Evolutionary conservation across 2,329 filamentous ascomycete genomes (phyloP).

Genomic region (Colletotrichum echinochloae): DNA sequence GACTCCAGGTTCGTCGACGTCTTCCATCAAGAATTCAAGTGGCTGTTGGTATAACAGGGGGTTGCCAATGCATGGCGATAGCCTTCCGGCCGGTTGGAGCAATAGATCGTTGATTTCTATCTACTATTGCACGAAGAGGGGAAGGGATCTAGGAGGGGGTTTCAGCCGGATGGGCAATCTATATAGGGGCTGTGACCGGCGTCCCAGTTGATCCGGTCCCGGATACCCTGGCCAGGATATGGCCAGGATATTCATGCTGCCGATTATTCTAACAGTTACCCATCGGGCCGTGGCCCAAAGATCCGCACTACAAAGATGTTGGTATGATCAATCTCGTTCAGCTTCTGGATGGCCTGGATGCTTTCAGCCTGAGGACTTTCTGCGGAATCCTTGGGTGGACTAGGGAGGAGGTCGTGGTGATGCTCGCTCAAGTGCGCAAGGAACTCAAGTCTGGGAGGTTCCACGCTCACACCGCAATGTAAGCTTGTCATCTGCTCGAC

Average conservation of each 20-base stretch:
- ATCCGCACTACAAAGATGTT: constrained; percentile 47
- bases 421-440: constrained; percentile 46
- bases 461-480: constrained; percentile 45
- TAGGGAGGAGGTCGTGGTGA: constrained; percentile 44
- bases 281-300: constrained; percentile 52
- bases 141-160: too few species aligned
- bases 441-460: constrained; percentile 45
- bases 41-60: too few species aligned
- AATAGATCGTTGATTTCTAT: too few species aligned
- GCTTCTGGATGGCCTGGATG: constrained; percentile 43
- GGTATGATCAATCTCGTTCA: constrained; percentile 38
- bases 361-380: constrained; percentile 44
- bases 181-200: too few species aligned
- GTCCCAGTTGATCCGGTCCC: too few species aligned
- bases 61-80: too few species aligned
- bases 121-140: too few species aligned
- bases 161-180: too few species aligned
- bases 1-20: constrained; percentile 52
- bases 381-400: constrained; percentile 48
- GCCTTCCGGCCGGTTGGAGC: too few species aligned
- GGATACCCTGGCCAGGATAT: too few species aligned
- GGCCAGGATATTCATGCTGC: too few species aligned
- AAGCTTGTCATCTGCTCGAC: not conserved
- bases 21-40: constrained; percentile 47
- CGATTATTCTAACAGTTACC: too few species aligned